phyloP scores from a whole-genome alignment of 1,284 basidiomycete genomes.

The Trametes hirsuta region DNA sequence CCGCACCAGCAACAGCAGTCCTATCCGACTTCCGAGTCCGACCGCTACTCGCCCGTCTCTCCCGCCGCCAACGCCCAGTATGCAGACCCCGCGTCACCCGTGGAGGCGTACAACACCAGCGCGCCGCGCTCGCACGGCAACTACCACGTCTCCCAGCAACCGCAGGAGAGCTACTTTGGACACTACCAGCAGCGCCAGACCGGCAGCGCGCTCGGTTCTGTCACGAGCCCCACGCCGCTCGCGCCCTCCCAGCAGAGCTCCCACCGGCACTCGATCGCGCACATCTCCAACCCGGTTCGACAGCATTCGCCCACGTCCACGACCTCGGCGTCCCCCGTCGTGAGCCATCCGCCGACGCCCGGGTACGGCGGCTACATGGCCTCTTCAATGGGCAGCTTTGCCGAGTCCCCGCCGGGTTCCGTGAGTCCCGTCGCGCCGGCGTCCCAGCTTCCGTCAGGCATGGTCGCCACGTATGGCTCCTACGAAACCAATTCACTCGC shows the following conservation, averaged over 20 bases:
- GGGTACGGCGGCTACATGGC: slow-evolving; percentile 11
- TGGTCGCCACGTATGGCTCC: slow-evolving; percentile 14
- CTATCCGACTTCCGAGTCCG: slow-evolving; percentile 19
- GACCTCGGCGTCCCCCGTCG: slow-evolving; percentile 17
- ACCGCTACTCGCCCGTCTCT: slow-evolving; percentile 21
- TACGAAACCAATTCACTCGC: slow-evolving; percentile 25
- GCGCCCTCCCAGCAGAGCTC: slow-evolving; percentile 8
- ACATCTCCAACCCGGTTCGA: slow-evolving; percentile 27
- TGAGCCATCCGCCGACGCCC: slow-evolving; percentile 22
- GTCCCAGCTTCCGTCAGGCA: slow-evolving; percentile 6
- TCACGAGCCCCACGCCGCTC: slow-evolving; percentile 5
- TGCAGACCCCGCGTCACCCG: slow-evolving; percentile 19
- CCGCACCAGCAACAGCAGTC: slow-evolving; percentile 14
- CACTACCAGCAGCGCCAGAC: slow-evolving; percentile 10
- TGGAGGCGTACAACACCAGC: slow-evolving; percentile 9
- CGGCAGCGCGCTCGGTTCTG: slow-evolving; percentile 8
- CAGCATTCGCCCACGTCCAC: slow-evolving; percentile 19
- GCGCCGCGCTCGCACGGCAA: slow-evolving; percentile 4
- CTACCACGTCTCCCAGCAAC: slow-evolving; percentile 1
- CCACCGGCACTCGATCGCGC: slow-evolving; percentile 27
- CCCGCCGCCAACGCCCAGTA: slow-evolving; percentile 14
- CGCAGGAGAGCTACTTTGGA: slow-evolving; percentile 6
- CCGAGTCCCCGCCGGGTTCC: slow-evolving; percentile 17
- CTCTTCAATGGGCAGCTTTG: slow-evolving; percentile 10
- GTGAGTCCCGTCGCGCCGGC: slow-evolving; percentile 13